Evolutionary conservation across 129 eudicot genomes (phyloP), one percentile per base, ranked within the genome.

Genomic region (Oenanthe sinensis): DNA sequence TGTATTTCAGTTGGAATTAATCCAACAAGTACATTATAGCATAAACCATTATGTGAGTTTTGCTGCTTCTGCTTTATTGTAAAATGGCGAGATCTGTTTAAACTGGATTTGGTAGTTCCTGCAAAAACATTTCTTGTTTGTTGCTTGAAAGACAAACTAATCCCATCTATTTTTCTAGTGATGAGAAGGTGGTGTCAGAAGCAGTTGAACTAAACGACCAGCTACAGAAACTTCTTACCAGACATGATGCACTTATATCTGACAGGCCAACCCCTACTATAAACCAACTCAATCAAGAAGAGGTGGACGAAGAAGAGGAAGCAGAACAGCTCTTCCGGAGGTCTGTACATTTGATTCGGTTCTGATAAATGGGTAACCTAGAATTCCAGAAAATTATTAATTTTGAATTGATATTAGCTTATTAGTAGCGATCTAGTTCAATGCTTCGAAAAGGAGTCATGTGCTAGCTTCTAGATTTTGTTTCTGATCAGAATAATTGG

Each of bases 171-270:
- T 68, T 79, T 47, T 84, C 47, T 50, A 95, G 99, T 85, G 97
- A 95, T 63, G 99, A 95, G 73, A 86, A 77, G 46, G 76, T 86
- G 74, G 90, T 95, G 80, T 86, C 89, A 68, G 88, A 85, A 77
- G 99, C 99, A 77, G 81, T 92, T 11, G 99, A 92, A 83, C 82
- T 95, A 74, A 95, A 95, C 39, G 99, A 95, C 85, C 96, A 87
- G 89, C 93, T 95, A 37, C 90, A 89, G 33, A 87, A 81, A 84
- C 90, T 91, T 58, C 88, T 95, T 40, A 74, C 83, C 49, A 90
- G 91, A 82, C 99, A 95, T 71, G 97, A 92, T 79, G 82, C 87
- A 28, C 90, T 95, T 11, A 75, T 95, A 62, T 84, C 89, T 22
- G 79, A 82, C 74, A 86, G 89, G 75, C 76, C 92, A 47, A 75